These are phyloP conservation scores for Rhodosporidiobolus sp. DNA, from an alignment of 768 basidiomycete genomes.

Conservation along the genomic window DNA sequence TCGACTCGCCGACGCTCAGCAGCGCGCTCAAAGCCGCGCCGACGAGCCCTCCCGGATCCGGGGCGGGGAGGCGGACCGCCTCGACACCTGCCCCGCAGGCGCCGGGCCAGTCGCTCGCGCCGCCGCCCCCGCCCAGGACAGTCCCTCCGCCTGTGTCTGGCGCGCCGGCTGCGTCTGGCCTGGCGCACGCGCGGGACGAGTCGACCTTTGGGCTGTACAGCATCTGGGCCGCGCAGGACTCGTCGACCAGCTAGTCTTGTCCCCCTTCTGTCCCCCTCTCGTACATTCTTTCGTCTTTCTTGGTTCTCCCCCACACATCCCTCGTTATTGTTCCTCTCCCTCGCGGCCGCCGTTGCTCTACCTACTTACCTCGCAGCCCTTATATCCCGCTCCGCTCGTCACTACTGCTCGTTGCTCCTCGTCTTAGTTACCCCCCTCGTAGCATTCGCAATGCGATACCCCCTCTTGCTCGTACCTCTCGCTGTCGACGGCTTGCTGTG, in stretches of 20 bases:
- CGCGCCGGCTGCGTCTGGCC: neutral
- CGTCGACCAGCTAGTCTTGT: neutral
- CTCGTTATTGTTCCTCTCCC: neutral
- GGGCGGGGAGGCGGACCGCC: neutral
- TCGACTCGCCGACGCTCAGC: slow-evolving; percentile 22
- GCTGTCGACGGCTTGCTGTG: neutral
- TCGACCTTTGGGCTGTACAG: slow-evolving; percentile 23
- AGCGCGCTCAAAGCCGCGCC: neutral
- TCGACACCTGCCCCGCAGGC: neutral
- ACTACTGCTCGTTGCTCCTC: too few species aligned
- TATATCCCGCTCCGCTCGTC: too few species aligned
- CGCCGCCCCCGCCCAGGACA: neutral
- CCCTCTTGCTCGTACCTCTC: neutral
- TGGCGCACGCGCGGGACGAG: slow-evolving; percentile 9
- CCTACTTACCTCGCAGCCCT: too few species aligned
- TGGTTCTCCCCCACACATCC: neutral
- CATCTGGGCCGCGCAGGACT: slow-evolving; percentile 26
- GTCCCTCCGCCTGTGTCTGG: neutral
- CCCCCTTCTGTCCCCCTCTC: neutral
- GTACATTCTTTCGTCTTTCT: neutral
- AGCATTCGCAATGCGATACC: neutral
- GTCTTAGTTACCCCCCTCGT: neutral
- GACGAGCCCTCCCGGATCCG: too few species aligned
- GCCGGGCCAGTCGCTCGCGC: neutral
- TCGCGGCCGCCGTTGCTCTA: neutral